These are phyloP conservation scores for Luffa acutangula DNA, from an alignment of 306 rosid genomes.

Conservation along the genomic window DNA sequence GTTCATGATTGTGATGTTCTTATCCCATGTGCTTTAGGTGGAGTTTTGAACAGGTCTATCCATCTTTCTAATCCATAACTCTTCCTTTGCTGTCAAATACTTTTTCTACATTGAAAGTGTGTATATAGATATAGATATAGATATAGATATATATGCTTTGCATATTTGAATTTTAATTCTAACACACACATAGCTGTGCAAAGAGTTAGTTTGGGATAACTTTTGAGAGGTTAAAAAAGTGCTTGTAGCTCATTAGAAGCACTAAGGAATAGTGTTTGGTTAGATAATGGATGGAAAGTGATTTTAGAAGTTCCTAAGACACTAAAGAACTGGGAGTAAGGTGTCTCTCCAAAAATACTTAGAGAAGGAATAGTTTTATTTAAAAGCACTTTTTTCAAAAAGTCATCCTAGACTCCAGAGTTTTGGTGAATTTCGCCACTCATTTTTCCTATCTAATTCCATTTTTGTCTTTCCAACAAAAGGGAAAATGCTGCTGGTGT, in stretches of 20 bases:
- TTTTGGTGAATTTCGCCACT: not conserved
- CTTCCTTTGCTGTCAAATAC: not conserved
- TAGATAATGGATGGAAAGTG: too few species aligned
- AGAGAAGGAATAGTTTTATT: too few species aligned
- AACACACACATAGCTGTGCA: not conserved
- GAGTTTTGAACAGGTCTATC: conserved; percentile 46
- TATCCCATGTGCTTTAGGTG: conserved; percentile 52
- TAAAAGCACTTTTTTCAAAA: too few species aligned
- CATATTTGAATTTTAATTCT: not conserved
- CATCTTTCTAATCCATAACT: not conserved
- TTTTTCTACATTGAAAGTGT: too few species aligned
- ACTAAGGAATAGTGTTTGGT: too few species aligned
- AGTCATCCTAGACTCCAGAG: too few species aligned
- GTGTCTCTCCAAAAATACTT: too few species aligned
- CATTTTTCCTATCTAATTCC: not conserved
- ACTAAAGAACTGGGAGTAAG: too few species aligned
- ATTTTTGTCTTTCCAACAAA: not conserved
- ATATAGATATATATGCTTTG: not conserved
- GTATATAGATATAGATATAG: not conserved
- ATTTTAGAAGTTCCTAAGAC: too few species aligned
- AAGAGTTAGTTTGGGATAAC: too few species aligned
- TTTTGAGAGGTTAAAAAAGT: too few species aligned
- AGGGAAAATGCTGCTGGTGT: conserved; percentile 50
- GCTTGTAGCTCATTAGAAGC: too few species aligned
- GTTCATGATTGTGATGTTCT: conserved; percentile 46